Percentiles rank a stretch among this genome's conserved stretches.
Evolutionary conservation across 2,329 filamentous ascomycete genomes (phyloP).

Genomic region (Helicocarpus griseus): DNA sequence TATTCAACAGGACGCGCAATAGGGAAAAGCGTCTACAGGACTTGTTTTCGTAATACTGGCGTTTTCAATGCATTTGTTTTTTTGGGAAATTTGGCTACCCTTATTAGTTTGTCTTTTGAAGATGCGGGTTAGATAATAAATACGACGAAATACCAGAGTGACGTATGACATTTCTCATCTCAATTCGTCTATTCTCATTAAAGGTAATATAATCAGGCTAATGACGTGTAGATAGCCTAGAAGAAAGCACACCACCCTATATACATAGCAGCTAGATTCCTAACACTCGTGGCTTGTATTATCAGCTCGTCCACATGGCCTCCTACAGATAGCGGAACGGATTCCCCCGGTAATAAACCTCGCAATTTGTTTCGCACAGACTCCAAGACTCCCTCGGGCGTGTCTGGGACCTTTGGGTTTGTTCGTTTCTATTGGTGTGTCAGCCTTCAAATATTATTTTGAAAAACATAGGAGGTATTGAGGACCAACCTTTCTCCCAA

Average conservation of each 20-base stretch:
- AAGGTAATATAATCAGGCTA: not conserved
- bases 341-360: slow-evolving; percentile 75
- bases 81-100: too few relatives aligned
- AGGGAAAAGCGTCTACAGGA: not conserved
- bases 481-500: slow-evolving; percentile 54
- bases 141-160: not conserved
- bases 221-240: not conserved
- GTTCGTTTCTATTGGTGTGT: slow-evolving; percentile 37
- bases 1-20: not conserved
- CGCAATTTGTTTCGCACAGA: slow-evolving; percentile 79
- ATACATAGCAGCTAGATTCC: slow-evolving; percentile 85
- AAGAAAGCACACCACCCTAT: slow-evolving; percentile 62
- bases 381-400: slow-evolving; percentile 73
- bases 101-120: too few relatives aligned
- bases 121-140: not conserved
- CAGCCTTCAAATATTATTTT: slow-evolving; percentile 1
- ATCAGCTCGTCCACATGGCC: slow-evolving; percentile 97
- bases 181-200: not conserved
- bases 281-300: slow-evolving; percentile 68
- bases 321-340: slow-evolving; percentile 85
- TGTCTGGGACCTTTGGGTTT: slow-evolving; percentile 49
- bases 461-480: not conserved
- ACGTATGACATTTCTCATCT: not conserved
- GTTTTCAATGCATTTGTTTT: not conserved
- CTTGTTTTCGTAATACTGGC: not conserved